Base-by-base conservation (phyloP, 2,329 filamentous ascomycete genomes). In the Diaporthe citri region DNA sequence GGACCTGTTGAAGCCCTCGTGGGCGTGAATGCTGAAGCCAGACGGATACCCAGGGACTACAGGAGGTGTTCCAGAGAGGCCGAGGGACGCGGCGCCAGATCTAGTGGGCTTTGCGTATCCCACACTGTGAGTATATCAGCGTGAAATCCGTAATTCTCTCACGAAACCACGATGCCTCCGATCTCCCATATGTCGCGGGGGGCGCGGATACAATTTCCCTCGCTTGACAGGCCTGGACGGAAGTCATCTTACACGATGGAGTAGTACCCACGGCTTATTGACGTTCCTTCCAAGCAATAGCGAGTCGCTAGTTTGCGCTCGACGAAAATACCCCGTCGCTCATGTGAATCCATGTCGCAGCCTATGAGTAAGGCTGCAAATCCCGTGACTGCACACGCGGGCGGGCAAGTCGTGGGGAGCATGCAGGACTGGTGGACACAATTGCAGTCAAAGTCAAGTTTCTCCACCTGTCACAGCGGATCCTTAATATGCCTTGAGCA, bases 391-490 rank as follows among this genome's bases (percentile, higher is more conserved):
- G 31, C 13, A 39, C 46, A 67, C 31, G 41, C 31, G 48, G 22
- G 34, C 31, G 48, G 34, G 31, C 34, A 28, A 13, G 8, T 13
- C 46, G 31, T 52, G 62, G 62, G 43, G 43, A 20, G 20, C 9
- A 25, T 36, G 36, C 62, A 67, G 4, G 22, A 39, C 9, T n/a
- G 12, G 43, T n/a, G 46, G 48, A 28, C 48, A 52, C 25, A 41
- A 22, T 3, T 69, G 64, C 34, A 41, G 46, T 69, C 64, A 41
- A 39, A n/a, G n/a, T 69, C 51, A n/a, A 17, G 8, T 15, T 28
- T 41, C 48, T 31, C 64, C 48, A 69, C 64, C 13, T 55, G 46
- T 55, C 48, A 39, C 64, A 17, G n/a, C 31, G 48, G 64, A 69
- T 69, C 48, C 36, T n/a, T 28, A 55, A 22, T 69, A 12, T 69